A percentile compares a stretch with the other conserved stretches of the same genome.
These are phyloP conservation scores for Botryotinia narcissicola DNA, from an alignment of 2,329 filamentous ascomycete species.

Conservation along the genomic window DNA sequence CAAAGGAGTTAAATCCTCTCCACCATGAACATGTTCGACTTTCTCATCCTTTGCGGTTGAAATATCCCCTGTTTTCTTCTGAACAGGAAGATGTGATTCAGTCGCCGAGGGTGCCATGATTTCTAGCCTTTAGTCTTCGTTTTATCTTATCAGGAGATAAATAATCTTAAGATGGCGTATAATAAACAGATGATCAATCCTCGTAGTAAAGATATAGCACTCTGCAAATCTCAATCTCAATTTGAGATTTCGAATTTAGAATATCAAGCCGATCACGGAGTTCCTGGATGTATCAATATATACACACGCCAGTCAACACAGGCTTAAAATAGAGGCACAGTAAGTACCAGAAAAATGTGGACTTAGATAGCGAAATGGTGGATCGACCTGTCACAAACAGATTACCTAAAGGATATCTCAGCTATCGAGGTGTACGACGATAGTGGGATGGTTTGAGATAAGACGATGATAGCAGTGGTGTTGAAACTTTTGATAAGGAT, in stretches of 20 bases:
- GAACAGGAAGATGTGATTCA: not conserved
- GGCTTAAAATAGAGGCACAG: not conserved
- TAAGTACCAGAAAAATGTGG: not conserved
- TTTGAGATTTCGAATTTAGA: too few relatives aligned
- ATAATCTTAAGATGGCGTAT: not conserved
- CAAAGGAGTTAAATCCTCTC: constrained; percentile 34
- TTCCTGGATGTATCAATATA: not conserved
- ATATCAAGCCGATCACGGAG: not conserved
- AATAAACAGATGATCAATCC: not conserved
- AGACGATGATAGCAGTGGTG: not conserved
- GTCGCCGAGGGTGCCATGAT: constrained; percentile 9
- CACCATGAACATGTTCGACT: constrained; percentile 30
- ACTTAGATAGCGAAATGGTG: not conserved
- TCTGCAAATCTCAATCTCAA: not conserved
- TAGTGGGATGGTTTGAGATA: not conserved
- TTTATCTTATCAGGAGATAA: not conserved
- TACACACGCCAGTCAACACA: not conserved
- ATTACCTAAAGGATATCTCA: not conserved
- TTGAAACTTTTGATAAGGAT: not conserved
- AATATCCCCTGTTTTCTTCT: not conserved
- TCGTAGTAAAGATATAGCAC: not conserved
- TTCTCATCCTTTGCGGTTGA: not conserved
- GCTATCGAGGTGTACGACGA: not conserved
- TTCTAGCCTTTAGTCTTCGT: not conserved
- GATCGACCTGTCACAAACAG: not conserved